Conservation (phyloP, 805 yeast species). For the Wickerhamomyces kurtzmanii region DNA sequence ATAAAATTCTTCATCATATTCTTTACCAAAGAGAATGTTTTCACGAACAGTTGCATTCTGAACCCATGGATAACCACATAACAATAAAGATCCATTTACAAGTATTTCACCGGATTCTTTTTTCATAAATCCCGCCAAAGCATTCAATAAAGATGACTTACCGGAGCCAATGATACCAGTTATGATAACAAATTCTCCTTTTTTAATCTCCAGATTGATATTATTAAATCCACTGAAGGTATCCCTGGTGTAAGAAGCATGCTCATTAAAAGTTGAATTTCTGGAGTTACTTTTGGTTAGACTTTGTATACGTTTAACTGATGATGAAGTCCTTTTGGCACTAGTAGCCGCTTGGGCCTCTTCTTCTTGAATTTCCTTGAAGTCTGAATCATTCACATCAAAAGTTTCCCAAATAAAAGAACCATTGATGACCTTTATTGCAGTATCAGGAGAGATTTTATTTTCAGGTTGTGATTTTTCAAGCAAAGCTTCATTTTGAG, state of each 20-base stretch:
- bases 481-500: constrained; percentile 20
- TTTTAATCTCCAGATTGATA: constrained; percentile 35
- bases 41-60: constrained; percentile 65
- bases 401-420: constrained; percentile 60
- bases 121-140: constrained; percentile 59
- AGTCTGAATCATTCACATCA: constrained; percentile 20
- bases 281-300: no score
- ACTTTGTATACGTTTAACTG: no score
- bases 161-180: constrained; percentile 79
- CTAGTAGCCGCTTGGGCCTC: constrained; percentile 1
- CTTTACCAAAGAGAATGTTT: constrained; percentile 52
- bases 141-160: constrained; percentile 58
- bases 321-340: constrained; percentile 5
- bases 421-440: constrained; percentile 42
- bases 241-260: no score
- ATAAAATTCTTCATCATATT: constrained; percentile 38
- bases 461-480: no score
- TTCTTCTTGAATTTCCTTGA: background rate
- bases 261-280: no score
- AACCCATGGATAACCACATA: constrained; percentile 60
- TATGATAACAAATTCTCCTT: constrained; percentile 60
- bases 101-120: constrained; percentile 37
- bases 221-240: constrained; percentile 36
- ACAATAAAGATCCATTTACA: constrained; percentile 36
- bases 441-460: constrained; percentile 17